Conservation (phyloP, 108 stramenopile genomes). For the Pseudonitzschia pungens region DNA sequence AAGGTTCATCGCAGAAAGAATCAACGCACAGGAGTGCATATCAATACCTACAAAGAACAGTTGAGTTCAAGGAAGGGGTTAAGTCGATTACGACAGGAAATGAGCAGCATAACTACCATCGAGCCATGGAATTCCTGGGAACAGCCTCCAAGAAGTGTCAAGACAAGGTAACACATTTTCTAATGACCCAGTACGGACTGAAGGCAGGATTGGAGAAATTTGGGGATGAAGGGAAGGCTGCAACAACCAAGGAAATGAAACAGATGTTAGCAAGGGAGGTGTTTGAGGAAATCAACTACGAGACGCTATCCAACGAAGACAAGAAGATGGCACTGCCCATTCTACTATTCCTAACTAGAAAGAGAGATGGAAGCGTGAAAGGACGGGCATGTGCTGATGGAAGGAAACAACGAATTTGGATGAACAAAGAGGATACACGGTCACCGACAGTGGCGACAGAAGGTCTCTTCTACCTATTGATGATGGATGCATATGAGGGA, state of each 20-base stretch:
- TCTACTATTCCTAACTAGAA: slow-evolving; percentile 44
- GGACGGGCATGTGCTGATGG: slow-evolving; percentile 40
- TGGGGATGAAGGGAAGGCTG: slow-evolving; percentile 31
- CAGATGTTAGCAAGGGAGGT: background rate
- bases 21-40: too few relatives aligned
- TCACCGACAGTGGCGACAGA: too few relatives aligned
- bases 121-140: too few relatives aligned
- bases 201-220: slow-evolving; percentile 33
- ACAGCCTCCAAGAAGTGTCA: too few relatives aligned
- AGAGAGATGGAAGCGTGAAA: slow-evolving; percentile 32
- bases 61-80: too few relatives aligned
- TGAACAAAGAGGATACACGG: too few relatives aligned
- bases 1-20: too few relatives aligned
- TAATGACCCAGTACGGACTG: slow-evolving; percentile 6
- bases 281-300: background rate
- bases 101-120: too few relatives aligned
- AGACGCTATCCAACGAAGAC: background rate
- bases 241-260: slow-evolving; percentile 40
- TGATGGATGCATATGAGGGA: slow-evolving; percentile 46
- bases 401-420: slow-evolving; percentile 23
- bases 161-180: too few relatives aligned
- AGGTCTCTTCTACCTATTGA: slow-evolving; percentile 36
- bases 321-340: slow-evolving; percentile 6
- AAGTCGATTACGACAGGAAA: too few relatives aligned
- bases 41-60: too few relatives aligned